phyloP scores from a whole-genome alignment of 2,329 filamentous ascomycete species.

The Stemphylium lycopersici region DNA sequence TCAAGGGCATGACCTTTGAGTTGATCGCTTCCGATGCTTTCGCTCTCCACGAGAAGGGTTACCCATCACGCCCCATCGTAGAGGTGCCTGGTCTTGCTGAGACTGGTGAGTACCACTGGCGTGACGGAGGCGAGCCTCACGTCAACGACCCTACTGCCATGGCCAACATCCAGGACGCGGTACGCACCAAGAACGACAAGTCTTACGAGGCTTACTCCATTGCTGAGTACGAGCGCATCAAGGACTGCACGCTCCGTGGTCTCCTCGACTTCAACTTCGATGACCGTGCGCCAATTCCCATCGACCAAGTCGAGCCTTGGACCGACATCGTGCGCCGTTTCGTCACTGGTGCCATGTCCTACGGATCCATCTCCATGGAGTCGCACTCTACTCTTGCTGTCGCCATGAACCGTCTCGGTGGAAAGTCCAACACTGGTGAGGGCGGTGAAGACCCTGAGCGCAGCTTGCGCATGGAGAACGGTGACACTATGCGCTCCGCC shows the following conservation, averaged over 20 bases:
- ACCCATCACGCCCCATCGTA: slow-evolving; percentile 78
- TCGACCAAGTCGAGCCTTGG: slow-evolving; percentile 97
- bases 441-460: slow-evolving; percentile 95
- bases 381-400: slow-evolving; percentile 94
- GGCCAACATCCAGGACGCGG: slow-evolving; percentile 95
- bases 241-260: slow-evolving; percentile 91
- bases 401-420: slow-evolving; percentile 94
- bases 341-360: slow-evolving; percentile 97
- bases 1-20: slow-evolving; percentile 92
- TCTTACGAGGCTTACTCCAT: slow-evolving; percentile 96
- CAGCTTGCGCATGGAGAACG: slow-evolving; percentile 83
- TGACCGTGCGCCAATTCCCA: slow-evolving; percentile 80
- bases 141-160: slow-evolving; percentile 94
- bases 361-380: slow-evolving; percentile 98
- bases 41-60: slow-evolving; percentile 92
- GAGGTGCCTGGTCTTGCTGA: slow-evolving; percentile 82
- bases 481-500: slow-evolving; percentile 94
- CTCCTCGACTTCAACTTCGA: slow-evolving; percentile 97
- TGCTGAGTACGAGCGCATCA: slow-evolving; percentile 94
- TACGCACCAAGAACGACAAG: slow-evolving; percentile 96
- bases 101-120: slow-evolving; percentile 98
- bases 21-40: slow-evolving; percentile 93
- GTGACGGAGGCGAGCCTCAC: slow-evolving; percentile 92
- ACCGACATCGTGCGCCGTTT: slow-evolving; percentile 96
- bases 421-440: slow-evolving; percentile 97